phyloP scores from a whole-genome alignment of 1,139 yeast genomes.

The Zygotorulaspora mrakii region DNA sequence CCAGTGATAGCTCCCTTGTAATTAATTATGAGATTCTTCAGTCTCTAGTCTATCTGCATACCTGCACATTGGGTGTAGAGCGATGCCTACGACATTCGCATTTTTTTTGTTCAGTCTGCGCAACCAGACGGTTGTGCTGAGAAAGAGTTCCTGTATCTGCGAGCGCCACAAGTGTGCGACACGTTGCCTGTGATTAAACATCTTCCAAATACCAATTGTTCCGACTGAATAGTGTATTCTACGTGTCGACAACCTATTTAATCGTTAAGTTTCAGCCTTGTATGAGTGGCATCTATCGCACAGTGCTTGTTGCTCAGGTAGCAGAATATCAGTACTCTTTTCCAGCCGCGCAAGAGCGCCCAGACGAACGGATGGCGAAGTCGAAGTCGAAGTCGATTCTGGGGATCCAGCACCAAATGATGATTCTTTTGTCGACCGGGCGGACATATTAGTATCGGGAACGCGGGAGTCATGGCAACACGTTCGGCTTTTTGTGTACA shows the following conservation, averaged over 20 bases:
- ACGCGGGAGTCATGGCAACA: constrained; percentile 24
- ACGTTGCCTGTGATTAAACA: constrained; percentile 29
- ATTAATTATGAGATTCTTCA: no score
- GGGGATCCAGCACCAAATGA: constrained; percentile 21
- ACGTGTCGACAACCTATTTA: constrained; percentile 37
- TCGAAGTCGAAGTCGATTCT: background rate
- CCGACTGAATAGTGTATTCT: constrained; percentile 40
- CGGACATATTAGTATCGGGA: constrained; percentile 39
- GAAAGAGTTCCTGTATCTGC: constrained; percentile 9
- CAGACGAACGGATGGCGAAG: background rate
- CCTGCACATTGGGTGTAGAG: no score
- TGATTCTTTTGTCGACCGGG: constrained; percentile 41
- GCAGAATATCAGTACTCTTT: constrained; percentile 5
- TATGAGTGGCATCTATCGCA: constrained; percentile 29
- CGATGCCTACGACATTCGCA: no score
- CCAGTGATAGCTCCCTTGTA: no score
- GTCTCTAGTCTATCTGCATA: no score
- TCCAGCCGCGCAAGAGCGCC: constrained; percentile 1
- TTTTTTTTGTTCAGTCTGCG: constrained; percentile 1
- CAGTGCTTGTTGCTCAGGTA: background rate
- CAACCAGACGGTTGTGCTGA: constrained; percentile 19
- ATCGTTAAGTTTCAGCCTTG: constrained; percentile 42
- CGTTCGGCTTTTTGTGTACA: constrained; percentile 37
- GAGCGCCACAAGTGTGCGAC: background rate
- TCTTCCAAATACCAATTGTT: constrained; percentile 37